A percentile compares a stretch with the other conserved stretches of the same genome.
phyloP scores from a whole-genome alignment of 2,329 filamentous ascomycete species.

The Stachybotrys elegans region DNA sequence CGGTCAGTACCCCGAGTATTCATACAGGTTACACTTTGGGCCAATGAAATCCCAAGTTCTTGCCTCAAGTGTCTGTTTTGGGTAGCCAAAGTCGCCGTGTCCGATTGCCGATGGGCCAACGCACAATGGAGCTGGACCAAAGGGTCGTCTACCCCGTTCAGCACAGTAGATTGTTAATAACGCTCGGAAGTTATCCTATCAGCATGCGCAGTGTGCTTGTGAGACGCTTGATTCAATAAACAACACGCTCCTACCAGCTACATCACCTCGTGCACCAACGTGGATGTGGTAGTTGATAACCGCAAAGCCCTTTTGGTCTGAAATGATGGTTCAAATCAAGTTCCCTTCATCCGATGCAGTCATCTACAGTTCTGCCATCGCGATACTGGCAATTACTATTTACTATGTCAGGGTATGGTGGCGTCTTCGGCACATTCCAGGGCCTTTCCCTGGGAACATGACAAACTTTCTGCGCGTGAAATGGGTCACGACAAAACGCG shows the following conservation, averaged over 20 bases:
- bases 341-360: background rate
- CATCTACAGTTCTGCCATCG: background rate
- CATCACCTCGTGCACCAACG: background rate
- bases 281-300: background rate
- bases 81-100: background rate
- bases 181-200: background rate
- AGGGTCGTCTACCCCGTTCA: background rate
- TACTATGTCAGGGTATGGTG: conserved; percentile 2
- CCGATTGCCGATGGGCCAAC: background rate
- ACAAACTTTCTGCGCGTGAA: conserved; percentile 1
- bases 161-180: background rate
- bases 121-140: background rate
- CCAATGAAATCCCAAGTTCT: background rate
- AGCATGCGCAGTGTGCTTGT: background rate
- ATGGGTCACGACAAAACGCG: conserved; percentile 5
- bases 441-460: conserved; percentile 2
- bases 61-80: background rate
- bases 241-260: background rate
- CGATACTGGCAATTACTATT: background rate
- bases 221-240: background rate
- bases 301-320: background rate
- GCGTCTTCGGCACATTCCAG: conserved; percentile 5
- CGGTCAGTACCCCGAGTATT: background rate
- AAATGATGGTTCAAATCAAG: background rate
- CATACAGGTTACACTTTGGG: background rate